These are phyloP conservation scores for Castanospermum australe DNA, from an alignment of 306 rosid species.

Conservation along the genomic window DNA sequence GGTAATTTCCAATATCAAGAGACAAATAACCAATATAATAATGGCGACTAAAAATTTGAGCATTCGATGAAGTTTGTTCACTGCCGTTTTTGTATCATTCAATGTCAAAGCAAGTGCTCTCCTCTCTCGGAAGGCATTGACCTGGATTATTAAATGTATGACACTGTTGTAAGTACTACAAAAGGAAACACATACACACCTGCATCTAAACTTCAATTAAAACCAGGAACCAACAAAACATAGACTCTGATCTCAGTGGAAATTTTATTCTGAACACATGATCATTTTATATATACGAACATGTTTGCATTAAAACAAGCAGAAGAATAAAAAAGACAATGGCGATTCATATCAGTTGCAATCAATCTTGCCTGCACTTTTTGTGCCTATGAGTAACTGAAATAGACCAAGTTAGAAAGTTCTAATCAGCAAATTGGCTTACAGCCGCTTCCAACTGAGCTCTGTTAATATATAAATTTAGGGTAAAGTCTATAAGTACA, in stretches of 20 bases:
- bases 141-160: constrained; percentile 36
- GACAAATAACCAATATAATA: constrained; percentile 44
- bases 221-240: neutral
- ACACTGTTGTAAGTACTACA: neutral
- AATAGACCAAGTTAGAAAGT: neutral
- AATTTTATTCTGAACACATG: neutral
- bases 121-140: constrained; percentile 69
- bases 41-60: constrained; percentile 45
- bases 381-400: neutral
- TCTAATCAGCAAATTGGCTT: neutral
- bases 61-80: constrained; percentile 51
- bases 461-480: too few relatives aligned
- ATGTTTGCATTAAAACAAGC: neutral
- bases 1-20: constrained; percentile 54
- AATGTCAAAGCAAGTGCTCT: constrained; percentile 72
- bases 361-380: neutral
- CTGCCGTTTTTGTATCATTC: constrained; percentile 72
- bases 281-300: neutral
- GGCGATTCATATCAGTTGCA: neutral
- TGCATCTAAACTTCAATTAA: neutral
- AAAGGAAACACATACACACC: neutral
- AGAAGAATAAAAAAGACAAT: neutral
- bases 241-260: neutral
- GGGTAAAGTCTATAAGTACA: neutral
- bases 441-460: too few relatives aligned